Conservation (phyloP, 169 alveolate genomes). For the Besnoitia besnoiti region DNA sequence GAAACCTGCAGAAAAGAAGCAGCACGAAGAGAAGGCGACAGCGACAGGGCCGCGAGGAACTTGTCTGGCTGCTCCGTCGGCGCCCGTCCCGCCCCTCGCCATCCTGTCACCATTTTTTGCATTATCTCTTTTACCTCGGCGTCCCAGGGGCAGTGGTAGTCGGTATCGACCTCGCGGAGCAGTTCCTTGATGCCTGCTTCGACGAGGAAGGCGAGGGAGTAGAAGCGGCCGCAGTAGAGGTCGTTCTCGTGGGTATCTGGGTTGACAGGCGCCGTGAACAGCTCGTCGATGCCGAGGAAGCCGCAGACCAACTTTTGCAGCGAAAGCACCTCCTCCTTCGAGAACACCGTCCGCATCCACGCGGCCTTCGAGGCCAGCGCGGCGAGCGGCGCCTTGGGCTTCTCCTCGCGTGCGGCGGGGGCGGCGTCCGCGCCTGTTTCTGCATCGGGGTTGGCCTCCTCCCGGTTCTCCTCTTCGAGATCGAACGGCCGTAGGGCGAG, state of each 20-base stretch:
- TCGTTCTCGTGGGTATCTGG: slow-evolving; percentile 50
- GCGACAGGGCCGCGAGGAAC: too few relatives aligned
- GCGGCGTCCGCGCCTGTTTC: slow-evolving; percentile 22
- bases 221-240: slow-evolving; percentile 41
- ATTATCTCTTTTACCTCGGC: slow-evolving; percentile 44
- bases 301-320: slow-evolving; percentile 30
- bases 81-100: too few relatives aligned
- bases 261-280: slow-evolving; percentile 45
- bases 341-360: not conserved
- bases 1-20: not conserved
- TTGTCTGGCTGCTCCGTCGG: too few relatives aligned
- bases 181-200: slow-evolving; percentile 58
- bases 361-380: not conserved
- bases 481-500: slow-evolving; percentile 52
- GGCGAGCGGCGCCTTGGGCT: not conserved
- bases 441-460: not conserved
- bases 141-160: slow-evolving; percentile 54
- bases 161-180: slow-evolving; percentile 40
- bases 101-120: too few relatives aligned
- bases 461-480: slow-evolving; percentile 21
- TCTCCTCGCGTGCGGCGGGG: slow-evolving; percentile 1
- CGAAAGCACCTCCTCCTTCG: not conserved
- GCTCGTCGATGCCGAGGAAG: slow-evolving; percentile 22
- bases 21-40: not conserved
- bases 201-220: slow-evolving; percentile 49